Conservation (phyloP, 495 filamentous ascomycete genomes). For the Aspergillus steynii region DNA sequence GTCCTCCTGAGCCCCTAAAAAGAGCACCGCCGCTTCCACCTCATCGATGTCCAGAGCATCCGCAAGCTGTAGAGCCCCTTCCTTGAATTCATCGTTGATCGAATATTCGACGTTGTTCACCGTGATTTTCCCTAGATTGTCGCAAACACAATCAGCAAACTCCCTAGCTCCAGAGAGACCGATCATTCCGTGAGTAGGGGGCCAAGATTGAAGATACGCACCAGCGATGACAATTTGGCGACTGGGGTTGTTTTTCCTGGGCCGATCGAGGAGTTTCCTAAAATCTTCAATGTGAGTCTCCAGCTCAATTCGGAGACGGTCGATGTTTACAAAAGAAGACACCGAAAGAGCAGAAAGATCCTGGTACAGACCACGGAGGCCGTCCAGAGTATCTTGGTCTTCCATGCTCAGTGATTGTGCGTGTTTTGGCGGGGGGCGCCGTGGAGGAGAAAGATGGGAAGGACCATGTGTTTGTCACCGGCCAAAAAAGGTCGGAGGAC, state of each 20-base stretch:
- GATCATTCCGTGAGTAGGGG: not conserved
- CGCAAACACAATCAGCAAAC: slow-evolving; percentile 33
- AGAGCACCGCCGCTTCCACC: slow-evolving; percentile 71
- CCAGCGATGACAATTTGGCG: slow-evolving; percentile 58
- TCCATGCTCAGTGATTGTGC: slow-evolving; percentile 53
- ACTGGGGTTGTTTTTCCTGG: slow-evolving; percentile 67
- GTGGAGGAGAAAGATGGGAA: slow-evolving; percentile 23
- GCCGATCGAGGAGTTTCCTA: slow-evolving; percentile 73
- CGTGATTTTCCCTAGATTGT: slow-evolving; percentile 63
- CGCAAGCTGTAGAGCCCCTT: slow-evolving; percentile 73
- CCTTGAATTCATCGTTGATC: slow-evolving; percentile 85
- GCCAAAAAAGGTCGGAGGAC: slow-evolving; percentile 39
- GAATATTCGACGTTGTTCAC: slow-evolving; percentile 70
- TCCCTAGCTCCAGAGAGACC: not conserved
- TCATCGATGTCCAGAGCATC: slow-evolving; percentile 91
- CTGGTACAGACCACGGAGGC: slow-evolving; percentile 73
- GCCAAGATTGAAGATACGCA: slow-evolving; percentile 24
- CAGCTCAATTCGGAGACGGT: slow-evolving; percentile 65
- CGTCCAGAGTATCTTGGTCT: slow-evolving; percentile 60
- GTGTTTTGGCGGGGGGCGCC: slow-evolving; percentile 22
- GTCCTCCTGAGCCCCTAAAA: slow-evolving; percentile 67
- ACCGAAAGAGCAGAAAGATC: slow-evolving; percentile 72
- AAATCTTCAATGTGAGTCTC: slow-evolving; percentile 71
- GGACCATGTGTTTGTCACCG: slow-evolving; percentile 31
- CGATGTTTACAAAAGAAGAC: slow-evolving; percentile 58